Evolutionary conservation across 179 eudicot species (phyloP).

Genomic region (Beta lomatogona): DNA sequence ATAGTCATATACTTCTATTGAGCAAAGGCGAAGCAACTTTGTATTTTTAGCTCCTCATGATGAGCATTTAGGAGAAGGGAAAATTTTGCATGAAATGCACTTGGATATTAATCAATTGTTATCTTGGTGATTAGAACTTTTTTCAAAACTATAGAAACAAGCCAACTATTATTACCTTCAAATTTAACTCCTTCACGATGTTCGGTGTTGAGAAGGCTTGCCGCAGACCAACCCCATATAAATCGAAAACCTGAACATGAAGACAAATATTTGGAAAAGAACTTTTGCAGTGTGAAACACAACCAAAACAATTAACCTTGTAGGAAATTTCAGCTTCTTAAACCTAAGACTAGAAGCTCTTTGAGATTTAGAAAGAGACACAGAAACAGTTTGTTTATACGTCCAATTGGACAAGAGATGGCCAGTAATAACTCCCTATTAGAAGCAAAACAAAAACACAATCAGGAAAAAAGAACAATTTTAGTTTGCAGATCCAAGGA

Average conservation of each 20-base stretch:
- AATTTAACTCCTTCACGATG: slow-evolving; percentile 53
- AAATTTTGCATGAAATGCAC: background rate
- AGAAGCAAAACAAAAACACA: background rate
- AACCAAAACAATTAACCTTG: background rate
- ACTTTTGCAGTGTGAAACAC: background rate
- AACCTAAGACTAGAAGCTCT: background rate
- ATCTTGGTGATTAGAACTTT: background rate
- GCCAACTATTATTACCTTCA: slow-evolving; percentile 58
- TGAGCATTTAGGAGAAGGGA: background rate
- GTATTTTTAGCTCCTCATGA: no score
- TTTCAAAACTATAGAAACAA: background rate
- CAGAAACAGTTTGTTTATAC: background rate
- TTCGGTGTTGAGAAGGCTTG: slow-evolving; percentile 61
- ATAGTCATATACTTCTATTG: background rate
- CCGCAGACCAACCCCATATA: slow-evolving; percentile 80
- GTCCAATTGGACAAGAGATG: background rate
- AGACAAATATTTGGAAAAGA: slow-evolving; percentile 12
- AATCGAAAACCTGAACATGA: slow-evolving; percentile 63
- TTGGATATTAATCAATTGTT: background rate
- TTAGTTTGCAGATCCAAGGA: background rate
- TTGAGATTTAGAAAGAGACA: background rate
- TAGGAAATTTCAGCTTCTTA: background rate
- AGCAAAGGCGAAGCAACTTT: background rate
- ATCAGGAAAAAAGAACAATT: background rate
- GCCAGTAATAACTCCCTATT: background rate